Conservation (phyloP, 192 early-diverging fungal species). For the Phlyctochytrium arcticum region DNA sequence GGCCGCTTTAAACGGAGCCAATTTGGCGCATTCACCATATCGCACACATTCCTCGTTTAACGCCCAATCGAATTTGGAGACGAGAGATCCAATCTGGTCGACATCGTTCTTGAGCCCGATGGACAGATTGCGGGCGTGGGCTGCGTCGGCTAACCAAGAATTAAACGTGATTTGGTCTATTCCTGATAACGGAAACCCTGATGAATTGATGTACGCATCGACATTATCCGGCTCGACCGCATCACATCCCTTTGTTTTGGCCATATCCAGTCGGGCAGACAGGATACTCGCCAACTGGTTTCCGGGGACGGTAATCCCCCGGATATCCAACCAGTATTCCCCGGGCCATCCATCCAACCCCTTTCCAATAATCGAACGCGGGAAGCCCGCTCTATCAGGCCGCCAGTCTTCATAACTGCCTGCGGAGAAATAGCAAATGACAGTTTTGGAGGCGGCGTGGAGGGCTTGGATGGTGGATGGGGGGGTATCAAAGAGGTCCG, state of each 20-base stretch:
- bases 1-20: background rate
- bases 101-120: constrained; percentile 10
- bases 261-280: background rate
- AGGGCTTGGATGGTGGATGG: background rate
- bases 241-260: background rate
- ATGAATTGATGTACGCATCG: background rate
- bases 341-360: background rate
- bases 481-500: constrained; percentile 2
- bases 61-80: background rate
- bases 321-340: constrained; percentile 1
- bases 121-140: background rate
- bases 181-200: background rate
- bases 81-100: background rate
- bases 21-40: background rate
- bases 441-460: background rate
- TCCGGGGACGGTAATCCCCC: background rate
- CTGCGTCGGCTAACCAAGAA: background rate
- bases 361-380: background rate
- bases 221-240: constrained; percentile 14
- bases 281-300: background rate
- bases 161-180: background rate
- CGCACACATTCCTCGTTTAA: constrained; percentile 1
- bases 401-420: constrained; percentile 12
- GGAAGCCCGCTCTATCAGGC: background rate
- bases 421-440: constrained; percentile 15